A percentile compares a stretch with the other conserved stretches of the same genome.
These are phyloP conservation scores for Neltuma alba DNA, from an alignment of 306 rosid genomes.

Conservation along the genomic window DNA sequence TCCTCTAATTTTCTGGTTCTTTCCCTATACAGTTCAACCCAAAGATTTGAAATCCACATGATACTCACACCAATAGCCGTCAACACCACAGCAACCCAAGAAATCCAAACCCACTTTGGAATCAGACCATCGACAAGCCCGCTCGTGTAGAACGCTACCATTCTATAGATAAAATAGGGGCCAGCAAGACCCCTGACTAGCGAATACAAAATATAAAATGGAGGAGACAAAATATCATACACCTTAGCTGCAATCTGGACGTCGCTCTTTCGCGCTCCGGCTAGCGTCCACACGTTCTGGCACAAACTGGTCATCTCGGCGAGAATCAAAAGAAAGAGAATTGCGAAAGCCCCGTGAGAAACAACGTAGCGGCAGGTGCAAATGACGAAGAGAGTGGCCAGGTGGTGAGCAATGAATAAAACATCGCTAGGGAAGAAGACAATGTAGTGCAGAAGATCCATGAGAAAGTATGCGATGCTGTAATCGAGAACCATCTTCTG, in stretches of 20 bases:
- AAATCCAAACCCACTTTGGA: conserved; percentile 81
- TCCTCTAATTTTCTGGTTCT: conserved; percentile 50
- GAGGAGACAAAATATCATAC: conserved; percentile 59
- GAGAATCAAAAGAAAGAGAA: conserved; percentile 63
- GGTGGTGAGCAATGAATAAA: conserved; percentile 87
- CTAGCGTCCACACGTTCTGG: conserved; percentile 90
- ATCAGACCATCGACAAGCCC: conserved; percentile 63
- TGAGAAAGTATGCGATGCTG: conserved; percentile 85
- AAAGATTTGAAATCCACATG: conserved; percentile 80
- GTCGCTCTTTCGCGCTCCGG: conserved; percentile 53
- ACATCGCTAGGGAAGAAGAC: conserved; percentile 69
- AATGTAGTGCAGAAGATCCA: conserved; percentile 78
- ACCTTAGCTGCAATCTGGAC: conserved; percentile 54
- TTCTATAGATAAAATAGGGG: conserved; percentile 66
- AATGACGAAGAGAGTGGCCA: conserved; percentile 86
- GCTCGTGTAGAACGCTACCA: conserved; percentile 55
- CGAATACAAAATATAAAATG: conserved; percentile 64
- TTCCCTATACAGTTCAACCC: conserved; percentile 64
- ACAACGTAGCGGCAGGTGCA: conserved; percentile 84
- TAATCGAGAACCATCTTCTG: conserved; percentile 73
- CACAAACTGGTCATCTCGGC: conserved; percentile 83
- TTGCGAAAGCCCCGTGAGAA: conserved; percentile 66
- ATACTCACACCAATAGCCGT: conserved; percentile 79
- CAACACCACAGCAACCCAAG: conserved; percentile 76
- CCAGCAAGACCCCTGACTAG: conserved; percentile 68